Evolutionary conservation across 768 basidiomycete species (phyloP), one percentile per base, ranked within the genome.

Genomic region (Agaricus blazei): DNA sequence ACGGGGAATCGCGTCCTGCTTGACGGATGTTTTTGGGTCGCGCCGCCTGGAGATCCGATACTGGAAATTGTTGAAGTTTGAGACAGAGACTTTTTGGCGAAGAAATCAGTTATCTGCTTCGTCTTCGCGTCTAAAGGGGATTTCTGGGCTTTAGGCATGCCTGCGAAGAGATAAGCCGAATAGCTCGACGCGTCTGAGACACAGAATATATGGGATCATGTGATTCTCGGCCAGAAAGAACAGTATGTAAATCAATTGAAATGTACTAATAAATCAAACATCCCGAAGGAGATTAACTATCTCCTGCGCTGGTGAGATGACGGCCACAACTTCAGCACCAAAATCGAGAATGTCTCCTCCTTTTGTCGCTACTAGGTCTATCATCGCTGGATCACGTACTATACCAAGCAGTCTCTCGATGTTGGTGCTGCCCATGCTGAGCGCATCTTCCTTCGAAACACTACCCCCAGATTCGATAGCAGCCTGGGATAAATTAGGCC

Each of bases 361-460:
- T 14, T 62, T 60, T 27, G 73, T 75, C 15, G 75, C 81, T n/a
- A 88, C 84, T 54, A 87, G 61, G 59, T 89, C 87, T 31, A 71
- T 70, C 24, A 69, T 62, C 9, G 64, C 67, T 9, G 63, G 65
- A n/a, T 65, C 63, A 4, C 59, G 54, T 43, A 70, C 60, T 14
- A 70, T 72, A 9, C 76, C 75, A 48, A 73, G 69, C 46, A 73
- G 64, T 52, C 59, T 74, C 50, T 74, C 69, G 5, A 82, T 49
- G 62, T 81, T 80, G 2, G 69, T 68, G 1, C 79, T 77, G 11
- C 75, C 80, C 26, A 82, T 63, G 4, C 77, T 76, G 34, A 80
- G 55, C 9, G 75, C 78, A 50, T 78, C 63, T 52, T 73, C 70
- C 57, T 69, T 72, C 26, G 72, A 67, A 11, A 82, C 63, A 11